phyloP scores from a whole-genome alignment of 1,139 yeast species.

The Yarrowia galli region DNA sequence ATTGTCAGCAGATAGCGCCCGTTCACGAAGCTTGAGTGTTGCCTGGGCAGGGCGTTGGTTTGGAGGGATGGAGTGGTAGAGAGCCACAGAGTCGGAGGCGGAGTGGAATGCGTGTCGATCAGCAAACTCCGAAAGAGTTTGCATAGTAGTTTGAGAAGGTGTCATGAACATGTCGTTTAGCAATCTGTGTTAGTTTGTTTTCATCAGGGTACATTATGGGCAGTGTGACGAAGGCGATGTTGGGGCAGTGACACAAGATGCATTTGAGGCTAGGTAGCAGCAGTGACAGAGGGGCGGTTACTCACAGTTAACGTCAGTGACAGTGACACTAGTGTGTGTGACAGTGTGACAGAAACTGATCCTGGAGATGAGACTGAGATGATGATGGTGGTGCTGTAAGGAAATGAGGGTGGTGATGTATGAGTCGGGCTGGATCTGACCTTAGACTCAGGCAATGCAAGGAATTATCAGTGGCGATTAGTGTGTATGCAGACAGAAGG shows the following conservation, averaged over 20 bases:
- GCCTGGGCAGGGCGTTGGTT: slow-evolving; percentile 30
- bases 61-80: slow-evolving; percentile 34
- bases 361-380: neutral
- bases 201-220: neutral
- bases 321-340: slow-evolving; percentile 5
- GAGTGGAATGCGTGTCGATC: slow-evolving; percentile 38
- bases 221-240: slow-evolving; percentile 11
- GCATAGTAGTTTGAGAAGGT: slow-evolving; percentile 36
- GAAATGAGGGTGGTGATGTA: neutral
- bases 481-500: neutral
- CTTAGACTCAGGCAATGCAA: slow-evolving; percentile 1
- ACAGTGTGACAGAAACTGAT: neutral
- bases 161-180: slow-evolving; percentile 38
- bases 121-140: slow-evolving; percentile 38
- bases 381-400: neutral
- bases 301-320: slow-evolving; percentile 8
- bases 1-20: slow-evolving; percentile 33
- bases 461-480: neutral
- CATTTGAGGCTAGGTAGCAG: neutral
- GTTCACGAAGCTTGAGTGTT: slow-evolving; percentile 34
- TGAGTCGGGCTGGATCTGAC: neutral
- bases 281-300: neutral
- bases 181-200: slow-evolving; percentile 26
- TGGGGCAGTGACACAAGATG: neutral
- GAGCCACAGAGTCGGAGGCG: slow-evolving; percentile 35